Percentiles rank a stretch among this genome's conserved stretches.
These are phyloP conservation scores for Neofusicoccum kwambonambiense DNA, from an alignment of 2,329 filamentous ascomycete genomes.

Conservation along the genomic window DNA sequence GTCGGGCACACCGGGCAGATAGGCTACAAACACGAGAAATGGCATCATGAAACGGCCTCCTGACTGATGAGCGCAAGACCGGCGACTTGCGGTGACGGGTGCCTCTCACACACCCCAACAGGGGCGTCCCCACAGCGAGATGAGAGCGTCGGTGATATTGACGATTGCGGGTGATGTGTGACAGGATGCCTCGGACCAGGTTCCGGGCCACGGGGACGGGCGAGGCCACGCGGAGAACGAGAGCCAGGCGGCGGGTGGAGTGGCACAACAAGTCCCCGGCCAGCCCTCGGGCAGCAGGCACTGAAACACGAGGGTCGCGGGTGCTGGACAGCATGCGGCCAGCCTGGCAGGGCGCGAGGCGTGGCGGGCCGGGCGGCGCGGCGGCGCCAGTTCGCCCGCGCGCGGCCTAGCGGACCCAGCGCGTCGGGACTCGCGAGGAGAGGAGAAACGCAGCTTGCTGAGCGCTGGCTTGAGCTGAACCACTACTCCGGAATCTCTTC, in stretches of 20 bases:
- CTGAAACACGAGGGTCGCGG: not conserved
- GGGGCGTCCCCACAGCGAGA: not conserved
- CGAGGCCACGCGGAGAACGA: not conserved
- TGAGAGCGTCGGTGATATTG: not conserved
- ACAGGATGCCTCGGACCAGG: not conserved
- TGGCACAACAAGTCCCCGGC: not conserved
- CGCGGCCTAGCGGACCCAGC: not conserved
- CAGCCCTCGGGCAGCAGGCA: no score
- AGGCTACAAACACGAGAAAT: not conserved
- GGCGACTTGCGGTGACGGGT: not conserved
- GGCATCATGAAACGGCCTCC: not conserved
- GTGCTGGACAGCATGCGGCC: not conserved
- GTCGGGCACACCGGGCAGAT: not conserved
- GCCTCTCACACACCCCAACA: not conserved
- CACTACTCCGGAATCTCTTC: slow-evolving; percentile 15
- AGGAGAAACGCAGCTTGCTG: not conserved
- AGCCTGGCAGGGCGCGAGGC: not conserved
- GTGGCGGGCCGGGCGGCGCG: not conserved
- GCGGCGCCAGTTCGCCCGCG: no score
- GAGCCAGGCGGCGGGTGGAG: not conserved
- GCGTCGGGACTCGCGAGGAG: not conserved
- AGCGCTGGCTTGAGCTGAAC: slow-evolving; percentile 8
- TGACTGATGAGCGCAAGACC: not conserved
- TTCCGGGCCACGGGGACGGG: not conserved
- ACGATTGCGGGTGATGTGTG: slow-evolving; percentile 3